Base-by-base conservation (phyloP, 768 basidiomycete genomes). In the Guyanaporus albipodus region DNA sequence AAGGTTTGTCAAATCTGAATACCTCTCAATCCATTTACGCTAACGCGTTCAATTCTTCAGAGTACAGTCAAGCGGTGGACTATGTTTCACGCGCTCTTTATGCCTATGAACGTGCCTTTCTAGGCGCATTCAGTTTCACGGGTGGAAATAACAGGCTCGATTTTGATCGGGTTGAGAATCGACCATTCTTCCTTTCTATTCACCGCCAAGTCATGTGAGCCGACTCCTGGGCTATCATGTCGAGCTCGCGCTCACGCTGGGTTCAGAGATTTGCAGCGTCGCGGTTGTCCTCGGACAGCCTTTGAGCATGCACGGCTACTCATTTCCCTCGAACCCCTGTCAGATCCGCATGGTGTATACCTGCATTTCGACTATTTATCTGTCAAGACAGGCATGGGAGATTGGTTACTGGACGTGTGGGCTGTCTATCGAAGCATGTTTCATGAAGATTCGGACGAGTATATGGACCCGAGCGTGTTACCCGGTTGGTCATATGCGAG, bases 61-160 rank as follows among this genome's bases (percentile, higher is more conserved):
- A 96, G 60, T 81, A 92, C 57, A 75, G 84, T 29, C 80, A 84
- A 43, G 90, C 91, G 0, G 81, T 88, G 4, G 92, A 96, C 50
- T 91, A 82, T 57, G 81, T 92, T n/a, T 87, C 91, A 46, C 80
- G 93, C n/a, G 88, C 94, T 0, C 65, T 99, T 14, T 97, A 94
- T 69, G 83, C 92, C 0, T 96, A 94, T 51, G 94, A 97, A 58
- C 81, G 92, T 11, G 82, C 88, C 10, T 88, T 97, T 55, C 77
- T 91, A 14, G 90, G 92, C 3, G 73, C 85, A 0, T 95, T 94
- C 73, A 90, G 78, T 54, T 84, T 96, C 66, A 83, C 90, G 2
- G 80, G 70, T 28, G 95, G 94, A 8, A 67, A 75, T 2, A 87
- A 87, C 50, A 78, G 94, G 10, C 77, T 99, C 2, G 91, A 95